Conservation (phyloP, 257 asterid genomes). For the Rauvolfia tetraphylla region DNA sequence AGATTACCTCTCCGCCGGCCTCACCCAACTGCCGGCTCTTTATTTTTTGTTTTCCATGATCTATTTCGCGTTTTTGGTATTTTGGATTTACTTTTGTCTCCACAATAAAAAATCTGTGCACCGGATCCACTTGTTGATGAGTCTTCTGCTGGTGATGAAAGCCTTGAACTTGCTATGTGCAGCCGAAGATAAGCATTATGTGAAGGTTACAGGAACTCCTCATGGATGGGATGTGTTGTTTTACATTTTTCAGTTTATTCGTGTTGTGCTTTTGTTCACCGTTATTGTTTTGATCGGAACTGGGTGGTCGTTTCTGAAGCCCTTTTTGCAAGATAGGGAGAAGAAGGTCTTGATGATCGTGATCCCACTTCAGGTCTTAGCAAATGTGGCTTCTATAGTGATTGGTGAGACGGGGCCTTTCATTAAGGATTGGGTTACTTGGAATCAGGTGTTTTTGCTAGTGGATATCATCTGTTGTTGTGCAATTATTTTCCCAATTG, state of each 20-base stretch:
- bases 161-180: slow-evolving; percentile 82
- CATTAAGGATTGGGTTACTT: slow-evolving; percentile 86
- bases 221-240: slow-evolving; percentile 99
- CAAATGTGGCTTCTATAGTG: slow-evolving; percentile 82
- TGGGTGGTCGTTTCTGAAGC: slow-evolving; percentile 92
- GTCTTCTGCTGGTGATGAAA: slow-evolving; percentile 66
- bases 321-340: slow-evolving; percentile 88
- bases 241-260: slow-evolving; percentile 82
- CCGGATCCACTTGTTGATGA: slow-evolving; percentile 84
- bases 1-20: slow-evolving; percentile 82
- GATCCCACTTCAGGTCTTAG: slow-evolving; percentile 90
- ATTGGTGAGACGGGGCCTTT: slow-evolving; percentile 98
- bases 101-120: slow-evolving; percentile 64
- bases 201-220: slow-evolving; percentile 91
- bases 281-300: slow-evolving; percentile 85
- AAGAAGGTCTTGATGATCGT: slow-evolving; percentile 97
- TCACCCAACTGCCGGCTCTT: slow-evolving; percentile 76
- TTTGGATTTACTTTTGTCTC: slow-evolving; percentile 57
- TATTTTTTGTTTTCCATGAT: slow-evolving; percentile 56
- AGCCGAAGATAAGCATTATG: slow-evolving; percentile 93
- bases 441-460: slow-evolving; percentile 88
- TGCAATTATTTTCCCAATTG: slow-evolving; percentile 88
- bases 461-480: slow-evolving; percentile 94
- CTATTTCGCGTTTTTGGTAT: slow-evolving; percentile 55
- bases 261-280: slow-evolving; percentile 79